A percentile compares a stretch with the other conserved stretches of the same genome.
These are phyloP conservation scores for Camellia lanceoleosa DNA, from an alignment of 148 eudicot species.

Conservation along the genomic window DNA sequence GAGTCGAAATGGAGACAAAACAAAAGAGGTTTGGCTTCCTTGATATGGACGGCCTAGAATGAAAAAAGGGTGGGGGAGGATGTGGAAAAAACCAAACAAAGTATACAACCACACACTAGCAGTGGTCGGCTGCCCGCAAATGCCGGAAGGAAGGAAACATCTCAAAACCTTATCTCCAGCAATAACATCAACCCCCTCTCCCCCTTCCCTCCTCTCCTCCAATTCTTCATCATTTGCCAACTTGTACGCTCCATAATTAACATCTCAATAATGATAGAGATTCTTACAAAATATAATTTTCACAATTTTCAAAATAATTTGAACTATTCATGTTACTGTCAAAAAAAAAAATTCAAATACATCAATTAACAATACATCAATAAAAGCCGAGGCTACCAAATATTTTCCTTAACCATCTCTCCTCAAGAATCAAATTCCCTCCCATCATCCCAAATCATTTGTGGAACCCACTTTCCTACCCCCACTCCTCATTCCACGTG, in stretches of 20 bases:
- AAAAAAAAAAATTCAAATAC: too few species aligned
- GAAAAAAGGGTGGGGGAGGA: neutral
- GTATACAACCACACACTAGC: neutral
- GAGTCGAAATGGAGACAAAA: neutral
- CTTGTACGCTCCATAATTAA: constrained; percentile 5
- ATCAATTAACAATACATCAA: too few species aligned
- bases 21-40: neutral
- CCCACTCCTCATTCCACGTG: too few species aligned
- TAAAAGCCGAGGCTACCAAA: too few species aligned
- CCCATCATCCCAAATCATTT: constrained; percentile 20
- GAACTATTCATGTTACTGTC: too few species aligned
- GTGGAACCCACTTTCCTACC: neutral
- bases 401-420: too few species aligned
- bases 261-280: neutral
- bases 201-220: neutral
- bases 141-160: neutral
- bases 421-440: constrained; percentile 12
- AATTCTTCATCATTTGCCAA: neutral
- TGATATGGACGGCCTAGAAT: neutral
- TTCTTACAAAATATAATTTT: too few species aligned
- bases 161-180: constrained; percentile 20
- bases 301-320: too few species aligned
- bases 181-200: neutral
- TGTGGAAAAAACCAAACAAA: constrained; percentile 3
- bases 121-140: constrained; percentile 13